Conservation (phyloP, 2,329 filamentous ascomycete species). For the Talaromyces sp. region DNA sequence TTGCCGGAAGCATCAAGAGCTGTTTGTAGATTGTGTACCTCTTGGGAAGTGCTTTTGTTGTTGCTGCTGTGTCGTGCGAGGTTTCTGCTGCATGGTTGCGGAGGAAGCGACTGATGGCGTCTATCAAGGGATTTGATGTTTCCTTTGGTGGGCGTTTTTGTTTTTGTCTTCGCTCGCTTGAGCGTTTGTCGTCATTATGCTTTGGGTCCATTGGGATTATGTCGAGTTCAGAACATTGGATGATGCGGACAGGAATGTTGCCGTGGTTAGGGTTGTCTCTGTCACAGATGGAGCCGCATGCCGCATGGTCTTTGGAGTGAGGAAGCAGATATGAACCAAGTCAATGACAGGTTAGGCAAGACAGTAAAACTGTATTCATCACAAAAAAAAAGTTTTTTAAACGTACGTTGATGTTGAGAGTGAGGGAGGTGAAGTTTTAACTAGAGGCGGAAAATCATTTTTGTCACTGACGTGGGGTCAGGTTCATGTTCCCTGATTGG, state of each 20-base stretch:
- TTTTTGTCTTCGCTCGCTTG: not conserved
- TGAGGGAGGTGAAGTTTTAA: not conserved
- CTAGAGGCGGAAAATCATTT: not conserved
- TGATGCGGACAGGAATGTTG: not conserved
- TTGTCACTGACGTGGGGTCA: not conserved
- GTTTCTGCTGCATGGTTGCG: constrained; percentile 15
- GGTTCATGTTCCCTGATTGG: not conserved
- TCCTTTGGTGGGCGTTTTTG: constrained; percentile 6
- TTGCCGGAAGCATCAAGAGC: constrained; percentile 52
- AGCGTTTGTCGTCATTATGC: not conserved
- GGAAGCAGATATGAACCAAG: not conserved
- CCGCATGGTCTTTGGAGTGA: not conserved
- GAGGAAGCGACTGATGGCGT: constrained; percentile 26
- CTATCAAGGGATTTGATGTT: constrained; percentile 25
- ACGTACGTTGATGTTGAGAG: not conserved
- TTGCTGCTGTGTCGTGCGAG: constrained; percentile 4
- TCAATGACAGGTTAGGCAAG: not conserved
- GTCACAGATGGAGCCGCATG: not conserved
- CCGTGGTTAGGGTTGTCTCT: not conserved
- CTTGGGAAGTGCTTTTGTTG: constrained; percentile 28
- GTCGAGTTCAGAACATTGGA: not conserved
- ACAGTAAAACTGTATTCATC: not conserved
- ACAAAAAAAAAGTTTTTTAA: not conserved
- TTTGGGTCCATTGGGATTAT: not conserved
- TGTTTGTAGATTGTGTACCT: constrained; percentile 53